phyloP scores from a whole-genome alignment of 805 yeast species.

The Saccharomycopsis babjevae region DNA sequence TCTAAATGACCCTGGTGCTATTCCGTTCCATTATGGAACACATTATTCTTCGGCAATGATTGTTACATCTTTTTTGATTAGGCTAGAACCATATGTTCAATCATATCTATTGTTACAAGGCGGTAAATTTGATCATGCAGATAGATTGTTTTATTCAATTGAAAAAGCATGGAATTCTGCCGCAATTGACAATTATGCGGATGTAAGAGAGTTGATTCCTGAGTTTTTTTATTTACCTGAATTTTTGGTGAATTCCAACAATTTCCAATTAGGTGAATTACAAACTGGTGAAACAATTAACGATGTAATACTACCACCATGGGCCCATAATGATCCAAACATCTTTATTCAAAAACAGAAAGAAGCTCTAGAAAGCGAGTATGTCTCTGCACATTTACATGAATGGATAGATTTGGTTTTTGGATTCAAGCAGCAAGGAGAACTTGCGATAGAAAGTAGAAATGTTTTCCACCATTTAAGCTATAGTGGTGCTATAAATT shows the following conservation, averaged over 20 bases:
- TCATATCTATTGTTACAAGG: conserved; percentile 75
- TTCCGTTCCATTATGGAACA: conserved; percentile 87
- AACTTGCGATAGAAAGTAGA: conserved; percentile 50
- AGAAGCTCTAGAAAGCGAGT: conserved; percentile 75
- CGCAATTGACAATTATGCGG: conserved; percentile 70
- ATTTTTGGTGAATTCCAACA: conserved; percentile 54
- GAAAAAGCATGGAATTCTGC: conserved; percentile 78
- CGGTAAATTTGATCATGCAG: conserved; percentile 84
- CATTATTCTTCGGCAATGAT: conserved; percentile 94
- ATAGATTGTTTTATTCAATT: conserved; percentile 64
- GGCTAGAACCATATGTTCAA: conserved; percentile 73
- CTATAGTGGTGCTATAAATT: conserved; percentile 72
- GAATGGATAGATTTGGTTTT: conserved; percentile 81
- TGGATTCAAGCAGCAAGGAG: conserved; percentile 72
- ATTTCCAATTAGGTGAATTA: conserved; percentile 57
- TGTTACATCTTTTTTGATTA: conserved; percentile 67
- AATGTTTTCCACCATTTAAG: conserved; percentile 81
- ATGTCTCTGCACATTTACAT: conserved; percentile 66
- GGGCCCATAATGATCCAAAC: conserved; percentile 75
- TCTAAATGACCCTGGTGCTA: conserved; percentile 46
- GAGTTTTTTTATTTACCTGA: conserved; percentile 81
- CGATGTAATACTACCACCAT: conserved; percentile 65
- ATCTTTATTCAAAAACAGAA: conserved; percentile 66
- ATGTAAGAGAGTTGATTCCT: conserved; percentile 79
- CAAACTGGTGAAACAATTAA: conserved; percentile 50